A percentile compares a stretch with the other conserved stretches of the same genome.
These are phyloP conservation scores for Spizellomyces sp. DNA, from an alignment of 192 early-diverging fungal species.

Conservation along the genomic window DNA sequence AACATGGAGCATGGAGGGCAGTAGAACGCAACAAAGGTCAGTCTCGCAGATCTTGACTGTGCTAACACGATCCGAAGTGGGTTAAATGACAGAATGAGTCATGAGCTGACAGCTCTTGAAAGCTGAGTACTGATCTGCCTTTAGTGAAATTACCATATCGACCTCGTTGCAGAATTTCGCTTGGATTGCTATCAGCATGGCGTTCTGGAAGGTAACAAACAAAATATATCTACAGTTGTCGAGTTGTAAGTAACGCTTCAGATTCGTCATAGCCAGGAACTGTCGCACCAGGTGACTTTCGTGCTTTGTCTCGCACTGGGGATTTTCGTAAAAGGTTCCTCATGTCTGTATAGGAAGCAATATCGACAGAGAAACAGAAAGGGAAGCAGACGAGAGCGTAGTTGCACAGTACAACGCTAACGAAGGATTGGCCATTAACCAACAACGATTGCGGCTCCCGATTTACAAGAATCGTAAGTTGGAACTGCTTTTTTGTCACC, in stretches of 20 bases:
- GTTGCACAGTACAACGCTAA: slow-evolving; percentile 46
- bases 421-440: slow-evolving; percentile 2
- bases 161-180: neutral
- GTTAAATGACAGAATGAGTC: no score
- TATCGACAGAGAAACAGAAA: slow-evolving; percentile 64
- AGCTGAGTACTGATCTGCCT: no score
- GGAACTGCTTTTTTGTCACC: neutral
- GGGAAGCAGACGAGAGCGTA: slow-evolving; percentile 54
- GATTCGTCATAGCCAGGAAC: slow-evolving; percentile 1
- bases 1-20: no score
- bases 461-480: slow-evolving; percentile 30
- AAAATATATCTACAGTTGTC: neutral
- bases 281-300: slow-evolving; percentile 13
- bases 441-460: slow-evolving; percentile 30
- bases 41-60: no score
- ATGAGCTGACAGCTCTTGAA: no score
- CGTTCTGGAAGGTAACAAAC: slow-evolving; percentile 20
- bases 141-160: neutral
- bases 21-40: no score
- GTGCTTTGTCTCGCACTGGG: neutral
- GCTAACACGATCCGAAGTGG: no score
- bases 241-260: neutral
- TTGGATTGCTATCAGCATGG: neutral
- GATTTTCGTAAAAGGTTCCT: neutral
- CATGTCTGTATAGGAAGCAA: slow-evolving; percentile 50